Evolutionary conservation across 805 yeast species (phyloP).

Genomic region (Candida broadrunensis): DNA sequence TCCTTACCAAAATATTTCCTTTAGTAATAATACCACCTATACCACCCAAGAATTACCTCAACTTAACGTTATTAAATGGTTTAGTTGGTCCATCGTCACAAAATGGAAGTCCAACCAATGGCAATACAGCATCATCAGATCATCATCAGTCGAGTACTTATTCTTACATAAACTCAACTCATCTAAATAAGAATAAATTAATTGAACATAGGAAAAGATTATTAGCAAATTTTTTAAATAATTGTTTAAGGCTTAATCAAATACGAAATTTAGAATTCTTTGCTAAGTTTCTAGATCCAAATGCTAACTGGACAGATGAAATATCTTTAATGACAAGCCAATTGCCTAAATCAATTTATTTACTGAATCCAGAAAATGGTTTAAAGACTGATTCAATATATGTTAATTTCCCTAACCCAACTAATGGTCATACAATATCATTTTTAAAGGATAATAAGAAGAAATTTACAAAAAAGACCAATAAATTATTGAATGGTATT

Average conservation of each 20-base stretch:
- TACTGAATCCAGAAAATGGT: constrained; percentile 45
- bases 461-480: constrained; percentile 22
- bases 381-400: constrained; percentile 33
- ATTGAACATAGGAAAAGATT: constrained; percentile 62
- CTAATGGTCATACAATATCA: constrained; percentile 22
- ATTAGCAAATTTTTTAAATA: constrained; percentile 72
- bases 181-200: constrained; percentile 33
- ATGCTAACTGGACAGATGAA: constrained; percentile 78
- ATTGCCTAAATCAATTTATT: constrained; percentile 37
- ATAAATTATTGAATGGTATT: constrained; percentile 10
- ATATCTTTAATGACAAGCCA: constrained; percentile 32
- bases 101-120: constrained; percentile 5
- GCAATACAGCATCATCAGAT: constrained; percentile 1
- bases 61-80: constrained; percentile 32
- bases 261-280: constrained; percentile 62
- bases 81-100: constrained; percentile 14
- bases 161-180: constrained; percentile 40
- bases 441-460: constrained; percentile 31
- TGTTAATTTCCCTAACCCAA: constrained; percentile 32
- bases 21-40: constrained; percentile 87
- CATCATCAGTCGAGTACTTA: constrained; percentile 9
- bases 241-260: constrained; percentile 59
- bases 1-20: constrained; percentile 72
- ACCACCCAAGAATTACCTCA: constrained; percentile 53
- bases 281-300: constrained; percentile 80